Evolutionary conservation across 1,284 basidiomycete species (phyloP), one percentile per base, ranked within the genome.

Genomic region (Leccinum subatratum): DNA sequence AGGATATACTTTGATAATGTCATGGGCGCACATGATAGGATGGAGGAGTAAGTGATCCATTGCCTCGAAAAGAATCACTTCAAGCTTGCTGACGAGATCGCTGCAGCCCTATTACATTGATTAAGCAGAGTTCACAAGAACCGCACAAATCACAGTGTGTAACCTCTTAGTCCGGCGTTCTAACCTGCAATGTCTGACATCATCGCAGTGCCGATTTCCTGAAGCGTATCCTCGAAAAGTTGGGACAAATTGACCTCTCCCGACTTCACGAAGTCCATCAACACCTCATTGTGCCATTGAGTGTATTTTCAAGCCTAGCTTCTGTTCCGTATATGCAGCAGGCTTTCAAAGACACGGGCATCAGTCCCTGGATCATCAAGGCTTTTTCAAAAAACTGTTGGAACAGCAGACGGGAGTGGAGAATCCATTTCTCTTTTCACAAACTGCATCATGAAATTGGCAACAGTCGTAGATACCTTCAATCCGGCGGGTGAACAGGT

Each of bases 1-100:
- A 65, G 5, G 60, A 70, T 85, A 42, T 84, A 85, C 72, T 77
- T 81, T 22, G 65, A 60, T 37, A 12, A 0, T 32, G 20, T 60
- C n/a, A 32, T 58, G 6, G 57, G 57, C 3, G 20, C 25, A 3
- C 30, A 51, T 34, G 14, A 30, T 12, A 22, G 22, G 14, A 37
- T 58, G 5, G 9, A 66, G 0, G 42, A 34, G 65, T 66, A 7
- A 45, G 65, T 65, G 28, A 32, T n/a, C 18, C 22, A 11, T 20
- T 9, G 16, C 3, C 28, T 48, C 25, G 6, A 30, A 18, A 61
- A 42, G 0, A 30, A n/a, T 9, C 0, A 57, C 48, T 51, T 22
- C 25, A n/a, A 2, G 18, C 14, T 57, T 22, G 5, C 58, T 22
- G 11, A 42, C 3, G 28, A 3, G 14, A 25, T 30, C 22, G 12